phyloP scores from a whole-genome alignment of 2,329 filamentous ascomycete species.

The Cryphonectria parasitica region DNA sequence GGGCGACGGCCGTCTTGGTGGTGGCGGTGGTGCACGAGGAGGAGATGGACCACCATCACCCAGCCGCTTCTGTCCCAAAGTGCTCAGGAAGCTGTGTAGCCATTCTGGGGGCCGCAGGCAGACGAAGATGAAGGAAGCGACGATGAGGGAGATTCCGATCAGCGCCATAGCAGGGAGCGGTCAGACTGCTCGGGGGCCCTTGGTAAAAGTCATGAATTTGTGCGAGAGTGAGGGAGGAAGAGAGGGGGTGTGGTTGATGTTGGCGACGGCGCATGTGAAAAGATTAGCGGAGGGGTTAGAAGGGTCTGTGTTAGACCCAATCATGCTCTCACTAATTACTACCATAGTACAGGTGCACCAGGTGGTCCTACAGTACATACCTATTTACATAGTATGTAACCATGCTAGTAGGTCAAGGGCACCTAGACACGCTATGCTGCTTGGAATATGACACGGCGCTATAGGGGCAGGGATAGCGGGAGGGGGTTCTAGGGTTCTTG shows the following conservation, averaged over 20 bases:
- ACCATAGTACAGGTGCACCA: background rate
- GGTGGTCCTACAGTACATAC: background rate
- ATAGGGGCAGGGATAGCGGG: constrained; percentile 15
- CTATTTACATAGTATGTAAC: background rate
- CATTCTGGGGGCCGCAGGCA: constrained; percentile 57
- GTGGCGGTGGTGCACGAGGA: constrained; percentile 19
- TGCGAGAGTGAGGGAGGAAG: constrained; percentile 5
- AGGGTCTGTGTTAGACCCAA: background rate
- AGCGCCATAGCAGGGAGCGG: constrained; percentile 51
- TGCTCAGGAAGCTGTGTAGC: constrained; percentile 46
- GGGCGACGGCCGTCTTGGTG: constrained; percentile 30
- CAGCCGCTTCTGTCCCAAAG: constrained; percentile 30
- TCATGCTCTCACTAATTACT: background rate
- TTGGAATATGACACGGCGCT: constrained; percentile 4
- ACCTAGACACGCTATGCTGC: background rate
- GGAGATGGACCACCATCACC: background rate
- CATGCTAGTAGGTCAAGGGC: background rate
- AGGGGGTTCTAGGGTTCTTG: background rate
- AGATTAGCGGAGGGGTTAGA: background rate
- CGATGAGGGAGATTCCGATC: constrained; percentile 63
- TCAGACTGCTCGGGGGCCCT: background rate
- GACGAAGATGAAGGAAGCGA: constrained; percentile 63
- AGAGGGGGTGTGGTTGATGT: background rate
- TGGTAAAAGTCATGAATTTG: background rate
- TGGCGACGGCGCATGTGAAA: background rate